Conservation (phyloP, 2,329 filamentous ascomycete genomes). For the Sporothrix pallida region DNA sequence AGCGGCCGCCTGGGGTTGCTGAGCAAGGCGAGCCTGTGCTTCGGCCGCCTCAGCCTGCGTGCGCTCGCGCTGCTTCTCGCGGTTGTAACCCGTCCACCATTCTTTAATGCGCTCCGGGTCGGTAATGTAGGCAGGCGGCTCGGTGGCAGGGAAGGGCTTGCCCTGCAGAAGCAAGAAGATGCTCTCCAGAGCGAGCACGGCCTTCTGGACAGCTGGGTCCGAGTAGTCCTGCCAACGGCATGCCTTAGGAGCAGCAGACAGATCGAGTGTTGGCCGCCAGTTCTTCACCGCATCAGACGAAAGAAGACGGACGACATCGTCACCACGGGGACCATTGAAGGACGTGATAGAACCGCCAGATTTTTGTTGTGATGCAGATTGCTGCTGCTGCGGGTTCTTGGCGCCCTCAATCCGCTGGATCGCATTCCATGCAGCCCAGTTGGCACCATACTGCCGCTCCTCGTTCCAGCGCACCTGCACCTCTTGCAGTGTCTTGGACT, state of each 20-base stretch:
- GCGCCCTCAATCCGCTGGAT: conserved; percentile 29
- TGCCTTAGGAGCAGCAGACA: conserved; percentile 44
- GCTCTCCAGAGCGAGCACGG: conserved; percentile 52
- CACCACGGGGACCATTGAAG: conserved; percentile 43
- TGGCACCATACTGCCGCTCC: conserved; percentile 36
- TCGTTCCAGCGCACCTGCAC: conserved; percentile 58
- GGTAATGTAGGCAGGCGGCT: conserved; percentile 60
- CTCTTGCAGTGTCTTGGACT: conserved; percentile 53
- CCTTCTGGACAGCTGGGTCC: conserved; percentile 52
- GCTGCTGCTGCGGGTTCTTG: conserved; percentile 22
- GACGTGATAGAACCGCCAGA: background rate
- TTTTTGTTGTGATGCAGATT: background rate
- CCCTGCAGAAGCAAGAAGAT: conserved; percentile 51
- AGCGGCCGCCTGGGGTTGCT: background rate
- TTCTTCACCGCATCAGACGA: conserved; percentile 51
- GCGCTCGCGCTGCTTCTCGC: conserved; percentile 44
- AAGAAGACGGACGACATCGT: conserved; percentile 53
- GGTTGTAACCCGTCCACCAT: conserved; percentile 58
- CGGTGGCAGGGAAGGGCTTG: conserved; percentile 56
- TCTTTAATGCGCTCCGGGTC: conserved; percentile 55
- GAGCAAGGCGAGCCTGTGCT: conserved; percentile 1
- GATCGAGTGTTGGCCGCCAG: conserved; percentile 52
- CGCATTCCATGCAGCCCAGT: conserved; percentile 38
- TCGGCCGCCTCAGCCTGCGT: conserved; percentile 47
- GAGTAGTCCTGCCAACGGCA: conserved; percentile 46